These are phyloP conservation scores for Apium graveolens DNA, from an alignment of 129 eudicot genomes.

Conservation along the genomic window DNA sequence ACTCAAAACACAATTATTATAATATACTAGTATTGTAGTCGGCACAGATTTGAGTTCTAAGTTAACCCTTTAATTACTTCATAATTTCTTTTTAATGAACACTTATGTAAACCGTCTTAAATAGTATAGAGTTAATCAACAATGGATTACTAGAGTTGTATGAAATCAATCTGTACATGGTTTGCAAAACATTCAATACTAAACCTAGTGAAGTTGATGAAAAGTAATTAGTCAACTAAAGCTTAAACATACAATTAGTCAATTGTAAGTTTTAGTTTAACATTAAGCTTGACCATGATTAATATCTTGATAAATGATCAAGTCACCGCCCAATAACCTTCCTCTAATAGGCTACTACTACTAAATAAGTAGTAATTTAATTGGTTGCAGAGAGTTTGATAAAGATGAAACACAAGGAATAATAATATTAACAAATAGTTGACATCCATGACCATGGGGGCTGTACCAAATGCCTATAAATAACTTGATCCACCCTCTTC, in stretches of 20 bases:
- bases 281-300: constrained; percentile 36
- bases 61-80: neutral
- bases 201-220: neutral
- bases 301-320: neutral
- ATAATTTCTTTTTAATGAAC: too few species aligned
- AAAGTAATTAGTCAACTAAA: neutral
- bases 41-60: constrained; percentile 12
- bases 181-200: neutral
- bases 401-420: neutral
- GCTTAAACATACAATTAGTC: neutral
- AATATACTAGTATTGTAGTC: constrained; percentile 3
- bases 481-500: neutral
- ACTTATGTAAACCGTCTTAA: too few species aligned
- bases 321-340: constrained; percentile 10
- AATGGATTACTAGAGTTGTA: too few species aligned
- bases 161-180: neutral
- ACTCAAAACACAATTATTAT: constrained; percentile 4
- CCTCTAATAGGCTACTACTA: constrained; percentile 4
- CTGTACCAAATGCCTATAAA: constrained; percentile 11
- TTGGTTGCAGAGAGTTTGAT: neutral
- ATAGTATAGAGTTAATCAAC: too few species aligned
- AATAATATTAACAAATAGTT: neutral
- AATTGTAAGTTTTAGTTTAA: constrained; percentile 24
- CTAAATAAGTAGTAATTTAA: neutral
- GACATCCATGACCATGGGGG: constrained; percentile 7